Evolutionary conservation across 1,139 yeast genomes (phyloP).

Genomic region (Taiozyma sp.): DNA sequence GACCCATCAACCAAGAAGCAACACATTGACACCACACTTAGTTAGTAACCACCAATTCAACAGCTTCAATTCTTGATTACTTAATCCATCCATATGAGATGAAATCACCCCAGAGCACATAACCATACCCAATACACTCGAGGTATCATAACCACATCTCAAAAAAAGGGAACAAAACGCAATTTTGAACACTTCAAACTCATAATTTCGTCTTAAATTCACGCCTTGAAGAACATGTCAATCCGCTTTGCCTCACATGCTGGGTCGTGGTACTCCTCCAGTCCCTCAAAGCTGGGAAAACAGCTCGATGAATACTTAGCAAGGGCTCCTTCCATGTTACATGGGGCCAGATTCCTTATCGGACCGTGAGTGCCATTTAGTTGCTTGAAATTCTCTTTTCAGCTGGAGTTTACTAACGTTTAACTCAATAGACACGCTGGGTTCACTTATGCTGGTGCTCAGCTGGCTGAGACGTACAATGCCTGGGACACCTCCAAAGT

Average conservation of each 20-base stretch:
- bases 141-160: background rate
- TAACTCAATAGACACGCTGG: conserved; percentile 78
- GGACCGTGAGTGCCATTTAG: conserved; percentile 33
- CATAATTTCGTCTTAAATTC: background rate
- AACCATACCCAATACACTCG: background rate
- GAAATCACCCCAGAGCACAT: background rate
- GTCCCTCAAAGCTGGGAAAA: conserved; percentile 34
- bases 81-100: too few species aligned
- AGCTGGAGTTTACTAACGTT: conserved; percentile 4
- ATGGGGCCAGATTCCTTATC: conserved; percentile 53
- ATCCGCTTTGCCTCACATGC: conserved; percentile 73
- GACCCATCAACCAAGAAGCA: background rate
- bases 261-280: conserved; percentile 78
- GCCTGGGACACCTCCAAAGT: conserved; percentile 57
- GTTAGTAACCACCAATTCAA: too few species aligned
- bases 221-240: background rate
- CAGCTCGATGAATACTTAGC: conserved; percentile 46
- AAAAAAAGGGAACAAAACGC: background rate
- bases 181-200: background rate
- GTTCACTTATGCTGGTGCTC: conserved; percentile 70
- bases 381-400: too few species aligned
- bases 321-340: conserved; percentile 24
- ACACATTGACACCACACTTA: background rate
- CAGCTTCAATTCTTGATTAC: background rate
- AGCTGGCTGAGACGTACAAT: conserved; percentile 73